These are phyloP conservation scores for Ploettnerulaceae sp. DNA, from an alignment of 2,329 filamentous ascomycete species.

Conservation along the genomic window DNA sequence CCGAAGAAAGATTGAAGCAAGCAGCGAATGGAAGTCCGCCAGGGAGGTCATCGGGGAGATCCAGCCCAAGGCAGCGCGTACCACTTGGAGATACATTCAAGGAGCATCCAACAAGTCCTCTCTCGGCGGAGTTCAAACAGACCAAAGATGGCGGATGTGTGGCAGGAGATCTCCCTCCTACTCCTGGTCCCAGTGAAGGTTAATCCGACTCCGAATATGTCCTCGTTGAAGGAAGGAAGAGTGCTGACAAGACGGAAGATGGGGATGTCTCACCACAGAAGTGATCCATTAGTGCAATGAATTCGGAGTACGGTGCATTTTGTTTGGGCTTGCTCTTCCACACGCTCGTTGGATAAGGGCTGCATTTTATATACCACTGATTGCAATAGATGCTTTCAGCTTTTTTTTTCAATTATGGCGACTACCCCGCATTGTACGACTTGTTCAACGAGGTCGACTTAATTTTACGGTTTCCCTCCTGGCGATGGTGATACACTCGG, in stretches of 20 bases:
- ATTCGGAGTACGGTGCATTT: slow-evolving; percentile 15
- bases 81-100: slow-evolving; percentile 25
- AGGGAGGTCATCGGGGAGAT: slow-evolving; percentile 15
- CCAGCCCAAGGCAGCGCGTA: slow-evolving; percentile 22
- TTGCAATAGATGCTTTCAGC: slow-evolving; percentile 7
- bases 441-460: background rate
- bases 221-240: slow-evolving; percentile 18
- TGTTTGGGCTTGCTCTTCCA: slow-evolving; percentile 9
- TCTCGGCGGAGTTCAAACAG: slow-evolving; percentile 16
- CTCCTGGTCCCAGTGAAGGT: slow-evolving; percentile 35
- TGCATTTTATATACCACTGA: slow-evolving; percentile 29
- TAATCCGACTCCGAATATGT: slow-evolving; percentile 31
- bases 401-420: background rate
- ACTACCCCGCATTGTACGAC: background rate
- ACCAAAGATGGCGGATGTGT: slow-evolving; percentile 11
- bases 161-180: slow-evolving; percentile 31
- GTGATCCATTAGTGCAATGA: slow-evolving; percentile 13
- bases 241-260: slow-evolving; percentile 29
- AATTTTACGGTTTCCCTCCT: slow-evolving; percentile 1
- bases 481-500: too few relatives aligned
- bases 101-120: slow-evolving; percentile 20
- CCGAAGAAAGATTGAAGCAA: slow-evolving; percentile 69
- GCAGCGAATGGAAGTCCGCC: slow-evolving; percentile 13
- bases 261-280: slow-evolving; percentile 22
- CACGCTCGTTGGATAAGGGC: slow-evolving; percentile 17